Percentiles rank a stretch among this genome's conserved stretches.
These are phyloP conservation scores for Aspergillus sp. DNA, from an alignment of 2,329 filamentous ascomycete species.

Conservation along the genomic window DNA sequence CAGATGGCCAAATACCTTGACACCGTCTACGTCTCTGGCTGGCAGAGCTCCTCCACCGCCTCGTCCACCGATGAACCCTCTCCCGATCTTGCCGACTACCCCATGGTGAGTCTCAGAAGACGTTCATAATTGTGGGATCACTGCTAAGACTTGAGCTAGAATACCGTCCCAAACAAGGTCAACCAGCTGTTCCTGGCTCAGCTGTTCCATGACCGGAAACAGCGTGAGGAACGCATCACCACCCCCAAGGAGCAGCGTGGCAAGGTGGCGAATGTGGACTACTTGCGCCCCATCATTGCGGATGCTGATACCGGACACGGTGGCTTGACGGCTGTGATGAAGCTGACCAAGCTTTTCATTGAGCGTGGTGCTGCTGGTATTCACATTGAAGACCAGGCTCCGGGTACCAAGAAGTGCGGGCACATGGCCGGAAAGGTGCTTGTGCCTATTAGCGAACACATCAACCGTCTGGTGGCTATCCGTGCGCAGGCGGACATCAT, in stretches of 20 bases:
- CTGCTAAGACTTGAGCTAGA: constrained; percentile 53
- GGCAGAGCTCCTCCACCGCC: constrained; percentile 97
- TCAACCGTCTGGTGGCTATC: constrained; percentile 95
- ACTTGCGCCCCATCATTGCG: constrained; percentile 91
- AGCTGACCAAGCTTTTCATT: constrained; percentile 95
- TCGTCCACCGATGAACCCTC: constrained; percentile 94
- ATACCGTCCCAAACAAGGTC: constrained; percentile 98
- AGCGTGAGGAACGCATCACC: constrained; percentile 88
- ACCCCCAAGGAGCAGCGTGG: constrained; percentile 71
- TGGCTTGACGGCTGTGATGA: constrained; percentile 98
- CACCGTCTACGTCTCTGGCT: constrained; percentile 97
- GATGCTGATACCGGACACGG: constrained; percentile 98
- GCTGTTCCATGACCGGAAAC: constrained; percentile 99
- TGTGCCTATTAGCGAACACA: constrained; percentile 95
- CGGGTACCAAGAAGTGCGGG: constrained; percentile 98
- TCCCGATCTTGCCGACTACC: constrained; percentile 97
- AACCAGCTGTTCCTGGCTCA: constrained; percentile 97
- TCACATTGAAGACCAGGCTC: constrained; percentile 97
- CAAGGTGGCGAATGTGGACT: constrained; percentile 80
- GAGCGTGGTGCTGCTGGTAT: constrained; percentile 97
- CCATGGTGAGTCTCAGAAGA: constrained; percentile 62
- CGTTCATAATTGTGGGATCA: not conserved
- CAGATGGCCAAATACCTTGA: constrained; percentile 99
- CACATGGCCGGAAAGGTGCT: constrained; percentile 99
- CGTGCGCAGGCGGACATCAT: constrained; percentile 98